These are phyloP conservation scores for Boletus fagicola DNA, from an alignment of 768 basidiomycete genomes.

Conservation along the genomic window DNA sequence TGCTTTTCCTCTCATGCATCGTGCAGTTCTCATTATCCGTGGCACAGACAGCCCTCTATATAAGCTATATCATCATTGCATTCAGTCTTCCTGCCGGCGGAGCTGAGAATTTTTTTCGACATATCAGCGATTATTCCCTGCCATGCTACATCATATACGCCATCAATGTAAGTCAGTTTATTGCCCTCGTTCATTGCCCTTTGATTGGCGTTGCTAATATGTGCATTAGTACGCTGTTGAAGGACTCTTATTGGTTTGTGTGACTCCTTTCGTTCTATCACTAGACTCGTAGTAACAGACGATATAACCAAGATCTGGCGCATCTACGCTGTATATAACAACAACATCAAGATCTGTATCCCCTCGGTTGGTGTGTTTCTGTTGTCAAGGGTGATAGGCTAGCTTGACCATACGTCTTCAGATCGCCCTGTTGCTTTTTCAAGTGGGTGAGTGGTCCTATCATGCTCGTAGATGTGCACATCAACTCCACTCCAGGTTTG, in stretches of 20 bases:
- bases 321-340: constrained; percentile 15
- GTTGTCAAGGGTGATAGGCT: background rate
- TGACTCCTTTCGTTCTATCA: background rate
- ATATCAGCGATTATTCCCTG: background rate
- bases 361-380: constrained; percentile 21
- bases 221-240: constrained; percentile 14
- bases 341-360: constrained; percentile 16
- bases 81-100: background rate
- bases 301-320: constrained; percentile 24
- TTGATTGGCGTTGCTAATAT: background rate
- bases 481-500: constrained; percentile 7
- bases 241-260: constrained; percentile 20
- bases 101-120: constrained; percentile 3
- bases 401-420: background rate
- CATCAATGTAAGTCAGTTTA: constrained; percentile 14
- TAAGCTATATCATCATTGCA: background rate
- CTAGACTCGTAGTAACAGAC: background rate
- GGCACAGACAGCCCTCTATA: constrained; percentile 5
- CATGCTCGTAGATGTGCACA: too few species aligned
- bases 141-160: constrained; percentile 17
- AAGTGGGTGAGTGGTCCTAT: constrained; percentile 14
- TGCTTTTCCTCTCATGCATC: constrained; percentile 14
- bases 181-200: background rate
- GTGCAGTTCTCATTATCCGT: constrained; percentile 18
- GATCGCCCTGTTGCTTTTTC: constrained; percentile 12